Evolutionary conservation across 495 filamentous ascomycete species (phyloP).

Genomic region (Trichoderma gamsii): DNA sequence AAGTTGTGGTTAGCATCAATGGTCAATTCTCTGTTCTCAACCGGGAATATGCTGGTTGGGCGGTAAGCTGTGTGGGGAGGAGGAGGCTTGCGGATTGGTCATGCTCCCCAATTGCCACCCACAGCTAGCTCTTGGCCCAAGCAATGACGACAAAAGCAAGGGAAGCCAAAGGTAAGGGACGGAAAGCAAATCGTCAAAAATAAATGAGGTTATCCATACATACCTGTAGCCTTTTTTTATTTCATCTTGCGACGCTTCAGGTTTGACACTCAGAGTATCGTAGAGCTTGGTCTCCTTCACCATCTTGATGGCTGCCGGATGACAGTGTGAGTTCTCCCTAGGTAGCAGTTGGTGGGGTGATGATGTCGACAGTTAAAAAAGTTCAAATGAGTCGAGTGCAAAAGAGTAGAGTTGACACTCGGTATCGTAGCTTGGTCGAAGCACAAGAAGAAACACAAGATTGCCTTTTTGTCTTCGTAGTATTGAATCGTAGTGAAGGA

Average conservation of each 20-base stretch:
- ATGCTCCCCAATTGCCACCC: constrained; percentile 7
- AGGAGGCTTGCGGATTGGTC: constrained; percentile 1
- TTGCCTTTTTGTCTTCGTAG: neutral
- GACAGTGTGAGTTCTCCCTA: neutral
- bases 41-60: neutral
- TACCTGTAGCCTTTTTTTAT: constrained; percentile 96
- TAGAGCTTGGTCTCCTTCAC: constrained; percentile 85
- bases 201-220: constrained; percentile 24
- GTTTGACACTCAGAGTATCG: constrained; percentile 66
- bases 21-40: no score
- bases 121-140: neutral
- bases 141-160: neutral
- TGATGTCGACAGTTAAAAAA: neutral
- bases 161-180: constrained; percentile 10
- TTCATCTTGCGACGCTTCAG: constrained; percentile 79
- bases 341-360: neutral
- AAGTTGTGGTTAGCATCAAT: constrained; percentile 22
- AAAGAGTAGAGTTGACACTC: neutral
- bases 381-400: neutral
- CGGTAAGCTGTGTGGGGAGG: neutral
- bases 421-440: neutral
- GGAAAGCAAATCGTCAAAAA: constrained; percentile 10
- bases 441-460: neutral
- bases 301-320: constrained; percentile 43
- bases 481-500: neutral